Evolutionary conservation across 306 rosid species (phyloP), one percentile per base, ranked within the genome.

Genomic region (Glycyrrhiza uralensis): DNA sequence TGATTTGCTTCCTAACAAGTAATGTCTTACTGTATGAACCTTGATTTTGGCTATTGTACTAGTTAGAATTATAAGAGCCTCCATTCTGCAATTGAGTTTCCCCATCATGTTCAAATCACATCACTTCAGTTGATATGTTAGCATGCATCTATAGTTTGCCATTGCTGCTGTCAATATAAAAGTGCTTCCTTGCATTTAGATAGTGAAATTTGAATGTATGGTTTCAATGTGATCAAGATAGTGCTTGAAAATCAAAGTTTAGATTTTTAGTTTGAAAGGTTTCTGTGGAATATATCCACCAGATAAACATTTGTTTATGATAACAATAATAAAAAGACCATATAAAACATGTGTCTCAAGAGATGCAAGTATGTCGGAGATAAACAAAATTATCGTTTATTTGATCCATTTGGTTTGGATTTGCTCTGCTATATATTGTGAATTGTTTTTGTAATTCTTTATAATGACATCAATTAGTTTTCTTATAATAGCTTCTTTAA

Each of bases 1-100:
- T 59, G 59, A 47, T 72, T 44, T 76, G 19, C 61, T 71, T 65
- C 69, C 58, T 64, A 60, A 30, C 69, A 29, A 36, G 67, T 24
- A n/a, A 56, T 49, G 14, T 74, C 35, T 35, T 36, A 19, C 26
- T 14, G 69, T 46, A 20, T 76, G 72, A 79, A 74, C 63, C 73
- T 57, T 72, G 28, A 66, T 55, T 70, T 65, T 57, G 38, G 67
- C 28, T 66, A 15, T 23, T 74, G 26, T 81, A 62, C 67, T 23
- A 71, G 45, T 75, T 52, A 35, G 41, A 4, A 14, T 18, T 41
- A 2, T 36, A 35, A 33, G 32, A 29, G 42, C 8, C 20, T n/a
- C 61, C 72, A 15, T n/a, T 56, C 28, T 70, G 65, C 63, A 76
- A 28, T 80, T 64, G 62, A 75, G 9, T 44, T 36, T 33, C n/a